These are phyloP conservation scores for Cryptococcus deneoformans DNA, from an alignment of 1,284 basidiomycete species.

Conservation along the genomic window DNA sequence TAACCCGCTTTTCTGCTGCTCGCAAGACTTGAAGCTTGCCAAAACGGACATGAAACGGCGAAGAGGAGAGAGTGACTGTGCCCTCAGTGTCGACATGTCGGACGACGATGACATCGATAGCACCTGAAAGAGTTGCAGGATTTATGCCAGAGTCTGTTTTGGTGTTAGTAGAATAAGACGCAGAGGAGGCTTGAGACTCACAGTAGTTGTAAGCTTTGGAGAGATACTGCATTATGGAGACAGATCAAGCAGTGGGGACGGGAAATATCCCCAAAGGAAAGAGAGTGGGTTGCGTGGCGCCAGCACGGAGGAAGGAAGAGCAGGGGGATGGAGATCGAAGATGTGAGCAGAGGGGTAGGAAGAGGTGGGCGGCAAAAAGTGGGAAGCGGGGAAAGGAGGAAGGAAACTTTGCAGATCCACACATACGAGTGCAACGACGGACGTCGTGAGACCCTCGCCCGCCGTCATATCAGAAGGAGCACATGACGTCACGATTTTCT, in stretches of 20 bases:
- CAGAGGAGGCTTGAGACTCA: slow-evolving; percentile 10
- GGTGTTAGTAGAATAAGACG: slow-evolving; percentile 1
- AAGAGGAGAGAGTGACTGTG: slow-evolving; percentile 72
- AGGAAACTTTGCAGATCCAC: no score
- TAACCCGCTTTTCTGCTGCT: slow-evolving; percentile 93
- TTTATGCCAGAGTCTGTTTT: slow-evolving; percentile 61
- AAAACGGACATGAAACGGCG: slow-evolving; percentile 97
- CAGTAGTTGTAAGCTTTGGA: slow-evolving; percentile 48
- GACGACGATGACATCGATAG: slow-evolving; percentile 96
- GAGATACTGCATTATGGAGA: slow-evolving; percentile 41
- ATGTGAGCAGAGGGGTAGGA: not conserved
- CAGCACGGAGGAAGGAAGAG: not conserved
- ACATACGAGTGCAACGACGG: no score
- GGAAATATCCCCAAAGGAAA: not conserved
- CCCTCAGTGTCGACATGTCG: slow-evolving; percentile 62
- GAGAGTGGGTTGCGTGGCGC: no score
- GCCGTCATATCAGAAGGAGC: no score
- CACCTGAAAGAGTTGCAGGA: slow-evolving; percentile 89
- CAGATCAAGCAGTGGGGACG: not conserved
- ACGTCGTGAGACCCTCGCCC: no score
- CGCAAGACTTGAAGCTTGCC: slow-evolving; percentile 96
- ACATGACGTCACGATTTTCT: no score
- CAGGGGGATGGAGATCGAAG: not conserved
- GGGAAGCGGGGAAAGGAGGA: not conserved
- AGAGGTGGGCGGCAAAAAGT: not conserved